Conservation (phyloP, 2,329 filamentous ascomycete genomes). For the Monilinia fructicola region DNA sequence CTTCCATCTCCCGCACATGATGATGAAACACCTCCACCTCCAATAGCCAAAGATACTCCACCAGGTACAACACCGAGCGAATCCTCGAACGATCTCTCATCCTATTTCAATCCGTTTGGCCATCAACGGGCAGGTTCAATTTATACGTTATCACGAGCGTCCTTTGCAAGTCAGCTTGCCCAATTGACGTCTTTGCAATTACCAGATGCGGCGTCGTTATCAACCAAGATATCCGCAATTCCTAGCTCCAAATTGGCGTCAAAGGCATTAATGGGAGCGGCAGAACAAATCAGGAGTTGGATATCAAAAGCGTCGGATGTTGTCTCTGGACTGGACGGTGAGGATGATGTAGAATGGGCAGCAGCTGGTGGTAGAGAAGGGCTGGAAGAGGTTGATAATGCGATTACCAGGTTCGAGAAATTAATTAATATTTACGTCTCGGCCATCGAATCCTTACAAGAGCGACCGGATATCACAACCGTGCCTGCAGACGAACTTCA, state of each 20-base stretch:
- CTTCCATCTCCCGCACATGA: slow-evolving; percentile 44
- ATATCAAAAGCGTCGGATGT: slow-evolving; percentile 90
- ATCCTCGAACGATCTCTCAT: slow-evolving; percentile 36
- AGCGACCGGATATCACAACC: slow-evolving; percentile 69
- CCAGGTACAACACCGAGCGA: slow-evolving; percentile 40
- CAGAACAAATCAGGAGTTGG: slow-evolving; percentile 92
- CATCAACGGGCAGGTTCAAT: slow-evolving; percentile 77
- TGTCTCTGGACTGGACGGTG: slow-evolving; percentile 82
- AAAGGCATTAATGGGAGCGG: slow-evolving; percentile 78
- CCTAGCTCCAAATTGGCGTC: slow-evolving; percentile 82
- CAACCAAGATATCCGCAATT: slow-evolving; percentile 79
- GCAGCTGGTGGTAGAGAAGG: slow-evolving; percentile 82
- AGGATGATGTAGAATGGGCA: slow-evolving; percentile 98
- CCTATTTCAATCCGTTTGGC: slow-evolving; percentile 66
- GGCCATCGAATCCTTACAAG: slow-evolving; percentile 89
- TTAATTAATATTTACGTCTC: slow-evolving; percentile 89
- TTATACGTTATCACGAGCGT: slow-evolving; percentile 87
- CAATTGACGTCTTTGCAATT: slow-evolving; percentile 88
- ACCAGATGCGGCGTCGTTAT: slow-evolving; percentile 80
- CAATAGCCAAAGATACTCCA: slow-evolving; percentile 55
- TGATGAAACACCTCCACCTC: slow-evolving; percentile 41
- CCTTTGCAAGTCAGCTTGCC: slow-evolving; percentile 89
- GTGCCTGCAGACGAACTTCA: slow-evolving; percentile 72
- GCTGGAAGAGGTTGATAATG: slow-evolving; percentile 67
- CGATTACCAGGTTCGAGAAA: slow-evolving; percentile 81